Base-by-base conservation (phyloP, 1,284 basidiomycete species). In the Hymenochaete sp. region DNA sequence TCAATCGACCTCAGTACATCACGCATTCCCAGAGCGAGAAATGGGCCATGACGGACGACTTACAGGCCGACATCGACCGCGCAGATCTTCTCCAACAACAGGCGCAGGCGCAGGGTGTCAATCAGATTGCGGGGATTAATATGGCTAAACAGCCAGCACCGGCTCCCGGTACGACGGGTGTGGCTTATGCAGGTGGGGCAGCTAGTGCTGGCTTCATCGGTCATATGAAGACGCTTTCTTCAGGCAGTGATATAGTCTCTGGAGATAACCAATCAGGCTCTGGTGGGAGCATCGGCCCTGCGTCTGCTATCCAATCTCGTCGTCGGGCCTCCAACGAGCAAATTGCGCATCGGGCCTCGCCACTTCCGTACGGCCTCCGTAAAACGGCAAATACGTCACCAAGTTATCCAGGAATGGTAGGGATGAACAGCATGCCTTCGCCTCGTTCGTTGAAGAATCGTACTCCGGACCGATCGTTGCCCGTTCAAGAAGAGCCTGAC, bases 401-500 rank as follows among this genome's bases (percentile, higher is more conserved):
- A 49, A 69, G 65, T 43, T 62, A 72, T 44, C 62, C 70, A 31
- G 72, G 65, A 33, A n/a, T n/a, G n/a, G n/a, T n/a, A n/a, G n/a
- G n/a, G n/a, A n/a, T n/a, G n/a, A n/a, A n/a, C n/a, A 35, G 32
- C 21, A 75, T 79, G 54, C 75, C 77, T 0, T 75, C 78, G 0
- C 77, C 79, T 4, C 77, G 76, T 53, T 59, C 70, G 4, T 66
- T 71, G 53, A 67, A 69, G 49, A 66, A 69, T 2, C 75, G 79
- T 26, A 77, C 76, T n/a, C 77, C 82, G 2, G 82, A 83, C 58
- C 71, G 79, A 38, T 82, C 82, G 25, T 66, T 87, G 21, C 84
- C 83, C 4, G 72, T 86, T 2, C 82, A 87, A 59, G 82, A 86
- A 57, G 82, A 86, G 53, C 68, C 71, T 21, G 82, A 84, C 54